Base-by-base conservation (phyloP, 306 rosid species). In the Malus sylvestris region DNA sequence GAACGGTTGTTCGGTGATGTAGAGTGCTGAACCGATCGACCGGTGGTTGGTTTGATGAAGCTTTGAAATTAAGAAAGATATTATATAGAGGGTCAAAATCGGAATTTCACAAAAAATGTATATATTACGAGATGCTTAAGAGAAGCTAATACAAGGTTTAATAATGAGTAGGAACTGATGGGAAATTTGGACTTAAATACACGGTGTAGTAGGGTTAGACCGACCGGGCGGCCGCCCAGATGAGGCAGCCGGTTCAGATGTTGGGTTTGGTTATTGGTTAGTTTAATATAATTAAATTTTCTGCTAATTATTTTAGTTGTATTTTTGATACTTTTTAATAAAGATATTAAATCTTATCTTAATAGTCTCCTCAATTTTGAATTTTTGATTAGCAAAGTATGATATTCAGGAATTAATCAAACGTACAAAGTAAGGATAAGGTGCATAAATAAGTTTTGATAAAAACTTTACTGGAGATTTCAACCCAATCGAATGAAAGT, bases 1-100 rank as follows among this genome's bases (percentile, higher is more conserved):
- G 0, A 92, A 95, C 75, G 93, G 90, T 0, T 95, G 99, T 83
- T 88, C 92, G 12, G 12, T 95, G 35, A 92, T 95, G 99, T 92
- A 40, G 92, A 90, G 49, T 8, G 59, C 10, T 20, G 52, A 63
- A 58, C 58, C 16, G 20, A 69, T 35, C 5, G 15, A 33, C 8
- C 69, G 70, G 76, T 3, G 20, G 52, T 42, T 29, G 23, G 59
- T 14, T 25, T 53, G 35, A 35, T 22, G 46, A 55, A 30, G 15
- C 3, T n/a, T 20, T 42, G 10, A 42, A 42, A 42, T 42, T 42
- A 42, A 42, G 45, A 40, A 40, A 40, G 3, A 42, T 42, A 42
- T 40, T 16, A 27, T 42, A 18, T 22, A 71, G 15, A 10, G 22
- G 25, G 61, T 15, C 9, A 30, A 52, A 70, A 62, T 22, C 58